Evolutionary conservation across 1,284 basidiomycete species (phyloP), one percentile per base, ranked within the genome.

Genomic region (Retiboletus fuscus): DNA sequence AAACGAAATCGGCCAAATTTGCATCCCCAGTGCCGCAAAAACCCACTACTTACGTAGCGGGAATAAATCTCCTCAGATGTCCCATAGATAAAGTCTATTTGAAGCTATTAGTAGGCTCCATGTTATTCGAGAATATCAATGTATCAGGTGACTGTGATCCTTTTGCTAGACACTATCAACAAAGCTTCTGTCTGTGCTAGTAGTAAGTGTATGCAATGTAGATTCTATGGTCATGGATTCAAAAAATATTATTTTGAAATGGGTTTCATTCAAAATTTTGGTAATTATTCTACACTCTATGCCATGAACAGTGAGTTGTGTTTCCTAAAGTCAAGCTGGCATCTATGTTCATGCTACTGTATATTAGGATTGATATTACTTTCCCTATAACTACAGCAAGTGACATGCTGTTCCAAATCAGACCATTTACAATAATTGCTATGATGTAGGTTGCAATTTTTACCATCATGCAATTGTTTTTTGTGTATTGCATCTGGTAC

Each of bases 401-500:
- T 28, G n/a, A 53, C 28, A 51, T 28, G 58, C 15, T 11, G 24
- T 10, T 28, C 15, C 10, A 18, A 43, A n/a, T 41, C 10, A 24
- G 24, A 43, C 39, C n/a, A 28, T 64, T 39, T 28, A 47, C 26
- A 18, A 18, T 49, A 10, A 34, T 30, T 43, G 15, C 41, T 0
- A 24, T 49, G 15, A 7, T 20, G 41, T 24, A 46, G 43, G 18
- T 62, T 28, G 7, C 28, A 20, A 46, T 64, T 49, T 47, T 34
- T n/a, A 39, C 30, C 16, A n/a, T 39, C 11, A 64, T n/a, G 24
- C 62, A 64, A 2, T 22, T 64, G 26, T 64, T 64, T 39, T 64
- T 64, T 26, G 16, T 49, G 15, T 26, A 64, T 51, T 47, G 47
- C 30, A 64, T 64, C 62, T 39, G 62, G 34, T 39, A 13, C 24